These are phyloP conservation scores for Lathyrus tuberosus DNA, from an alignment of 306 rosid species.

Conservation along the genomic window DNA sequence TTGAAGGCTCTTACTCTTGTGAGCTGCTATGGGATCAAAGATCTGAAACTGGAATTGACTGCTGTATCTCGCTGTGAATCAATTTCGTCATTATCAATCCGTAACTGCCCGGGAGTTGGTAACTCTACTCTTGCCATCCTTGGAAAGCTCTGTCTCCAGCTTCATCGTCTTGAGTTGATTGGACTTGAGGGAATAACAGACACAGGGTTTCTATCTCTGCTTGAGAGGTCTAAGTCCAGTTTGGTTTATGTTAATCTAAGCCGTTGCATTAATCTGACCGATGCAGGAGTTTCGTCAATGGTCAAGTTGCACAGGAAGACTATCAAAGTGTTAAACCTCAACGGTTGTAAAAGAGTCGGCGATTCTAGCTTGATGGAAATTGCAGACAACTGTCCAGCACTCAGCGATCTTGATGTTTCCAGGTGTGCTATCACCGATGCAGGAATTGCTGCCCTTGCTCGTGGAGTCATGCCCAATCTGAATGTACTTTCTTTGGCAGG, in stretches of 20 bases:
- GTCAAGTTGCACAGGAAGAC: conserved; percentile 66
- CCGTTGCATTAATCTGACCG: conserved; percentile 73
- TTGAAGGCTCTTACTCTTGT: conserved; percentile 70
- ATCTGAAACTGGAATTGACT: conserved; percentile 52
- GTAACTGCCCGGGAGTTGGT: conserved; percentile 86
- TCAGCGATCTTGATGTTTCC: conserved; percentile 79
- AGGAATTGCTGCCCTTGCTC: conserved; percentile 68
- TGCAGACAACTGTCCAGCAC: conserved; percentile 62
- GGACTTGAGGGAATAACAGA: conserved; percentile 77
- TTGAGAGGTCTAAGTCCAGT: conserved; percentile 68
- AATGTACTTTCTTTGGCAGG: conserved; percentile 78
- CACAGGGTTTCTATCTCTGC: conserved; percentile 62
- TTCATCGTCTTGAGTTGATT: conserved; percentile 68
- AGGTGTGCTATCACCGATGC: conserved; percentile 66
- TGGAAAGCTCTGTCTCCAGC: conserved; percentile 75
- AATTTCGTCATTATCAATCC: conserved; percentile 61
- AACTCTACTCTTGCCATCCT: conserved; percentile 58
- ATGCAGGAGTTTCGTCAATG: conserved; percentile 57
- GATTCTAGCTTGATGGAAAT: conserved; percentile 70
- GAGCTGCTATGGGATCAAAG: conserved; percentile 82
- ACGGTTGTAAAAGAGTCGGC: conserved; percentile 62
- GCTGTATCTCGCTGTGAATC: conserved; percentile 51
- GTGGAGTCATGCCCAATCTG: conserved; percentile 49
- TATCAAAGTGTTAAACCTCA: conserved; percentile 69
- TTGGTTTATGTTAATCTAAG: conserved; percentile 68